Base-by-base conservation (phyloP, 2,329 filamentous ascomycete genomes). In the Xylaria sp. region DNA sequence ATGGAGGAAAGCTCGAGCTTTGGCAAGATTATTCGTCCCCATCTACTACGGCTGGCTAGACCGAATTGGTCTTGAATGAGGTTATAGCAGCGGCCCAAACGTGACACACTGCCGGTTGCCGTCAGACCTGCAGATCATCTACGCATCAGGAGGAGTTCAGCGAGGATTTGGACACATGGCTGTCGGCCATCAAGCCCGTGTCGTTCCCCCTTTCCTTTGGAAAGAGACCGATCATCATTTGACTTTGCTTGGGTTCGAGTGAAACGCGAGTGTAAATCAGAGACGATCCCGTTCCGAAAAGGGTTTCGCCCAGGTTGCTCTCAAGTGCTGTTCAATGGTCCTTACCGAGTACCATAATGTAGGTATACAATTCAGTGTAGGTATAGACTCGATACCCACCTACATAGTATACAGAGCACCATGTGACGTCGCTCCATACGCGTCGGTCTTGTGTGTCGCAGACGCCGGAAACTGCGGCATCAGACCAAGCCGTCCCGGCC, bases 161-260 rank as follows among this genome's bases (percentile, higher is more conserved):
- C 63, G 66, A 63, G 37, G 69, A 61, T 58, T 51, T 55, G 66
- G 50, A 65, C 66, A 69, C 66, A 69, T 69, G 69, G 69, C 51
- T 66, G 54, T 66, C 63, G 66, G 66, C 37, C 63, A 60, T 65
- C 54, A 55, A 65, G 46, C 15, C 51, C 60, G 59, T 44, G 51
- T 46, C 39, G 37, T 51, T 15, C 58, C 32, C 55, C 58, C 5
- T 39, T 54, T 37, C 46, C 48, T 23, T 59, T 34, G 10, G 23
- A 55, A 54, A 25, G 44, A 23, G 18, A 12, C 9, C 18, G 7
- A 65, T 60, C 56, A 64, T 48, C 50, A 41, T 48, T 41, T 37
- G 28, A 25, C 41, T 46, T 12, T 44, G 39, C 59, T 63, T 63
- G 25, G 32, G 20, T 28, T 54, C 12, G 4, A 46, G 25, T 15